Evolutionary conservation across 2,329 filamentous ascomycete species (phyloP), one percentile per base, ranked within the genome.

Genomic region (Pseudocercospora pini-densiflorae): DNA sequence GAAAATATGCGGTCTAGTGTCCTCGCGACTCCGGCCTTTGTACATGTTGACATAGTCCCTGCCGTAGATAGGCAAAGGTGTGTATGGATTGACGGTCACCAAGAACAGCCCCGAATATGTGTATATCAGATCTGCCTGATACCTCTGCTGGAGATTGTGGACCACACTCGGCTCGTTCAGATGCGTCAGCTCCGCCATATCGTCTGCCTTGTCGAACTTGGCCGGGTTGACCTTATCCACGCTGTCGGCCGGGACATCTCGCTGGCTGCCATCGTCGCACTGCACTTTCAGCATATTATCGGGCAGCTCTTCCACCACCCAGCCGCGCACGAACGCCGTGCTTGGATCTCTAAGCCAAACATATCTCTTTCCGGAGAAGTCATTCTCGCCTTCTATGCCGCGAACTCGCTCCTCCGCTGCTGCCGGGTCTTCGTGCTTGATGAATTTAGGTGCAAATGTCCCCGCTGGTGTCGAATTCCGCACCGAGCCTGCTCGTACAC

Each of bases 41-140:
- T 99, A 99, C 92, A 97, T 97, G 76, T 97, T 96, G 82, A 99
- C 88, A 81, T 97, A 98, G 74, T 99, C 95, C 77, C 95, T 93
- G 62, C 89, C 93, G 80, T 99, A 99, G 67, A 99, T 99, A 3
- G 96, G 93, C 9, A 99, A 82, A 2, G 93, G 89, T 70, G 93
- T 97, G 81, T 99, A 99, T 0, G 96, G 95, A 77, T 99, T 99
- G 69, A 99, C 92, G 0, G 96, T 96, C 58, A 99, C 95, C 76
- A 99, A 84, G 82, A 99, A 99, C 47, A 99, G 85, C 0, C 95
- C 95, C 0, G 95, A 99, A 79, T 99, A 99, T 23, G 95, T 99
- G 78, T 91, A 99, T 73, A 99, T 99, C 68, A 99, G 83, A 80
- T 99, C 95, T 53, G 95, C 88, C 79, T 97, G 93, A 78, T 99